Evolutionary conservation across 2,329 filamentous ascomycete species (phyloP).

Genomic region (Beauveria sp.): DNA sequence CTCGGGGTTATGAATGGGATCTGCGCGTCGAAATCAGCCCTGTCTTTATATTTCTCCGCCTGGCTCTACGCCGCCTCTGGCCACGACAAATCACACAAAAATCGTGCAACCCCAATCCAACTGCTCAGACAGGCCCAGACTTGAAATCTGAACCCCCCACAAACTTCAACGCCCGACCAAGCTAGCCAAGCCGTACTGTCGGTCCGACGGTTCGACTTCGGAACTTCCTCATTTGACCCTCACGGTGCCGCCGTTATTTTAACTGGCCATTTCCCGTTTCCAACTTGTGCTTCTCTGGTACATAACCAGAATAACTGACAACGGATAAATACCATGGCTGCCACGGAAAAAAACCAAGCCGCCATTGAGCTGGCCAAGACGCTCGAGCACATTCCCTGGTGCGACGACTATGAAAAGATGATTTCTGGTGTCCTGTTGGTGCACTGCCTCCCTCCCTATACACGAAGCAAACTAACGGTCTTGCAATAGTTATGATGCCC

Average conservation of each 20-base stretch:
- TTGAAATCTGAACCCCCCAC: not conserved
- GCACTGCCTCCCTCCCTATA: not conserved
- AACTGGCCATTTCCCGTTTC: not conserved
- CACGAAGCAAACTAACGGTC: not conserved
- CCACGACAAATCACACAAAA: not conserved
- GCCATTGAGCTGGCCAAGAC: conserved; percentile 38
- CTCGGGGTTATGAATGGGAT: not conserved
- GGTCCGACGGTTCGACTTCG: conserved; percentile 10
- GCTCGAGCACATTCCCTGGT: conserved; percentile 45
- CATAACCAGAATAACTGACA: not conserved
- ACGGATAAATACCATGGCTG: conserved; percentile 17
- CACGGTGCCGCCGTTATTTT: not conserved
- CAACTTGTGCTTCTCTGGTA: not conserved
- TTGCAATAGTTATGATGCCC: conserved; percentile 39
- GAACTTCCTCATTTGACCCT: not conserved
- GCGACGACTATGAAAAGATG: conserved; percentile 57
- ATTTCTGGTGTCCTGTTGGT: conserved; percentile 53
- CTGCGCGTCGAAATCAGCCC: not conserved
- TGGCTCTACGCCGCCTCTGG: not conserved
- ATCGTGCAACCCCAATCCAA: not conserved
- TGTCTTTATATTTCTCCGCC: not conserved
- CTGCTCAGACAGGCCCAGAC: not conserved
- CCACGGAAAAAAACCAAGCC: conserved; percentile 29
- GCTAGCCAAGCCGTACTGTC: conserved; percentile 3
- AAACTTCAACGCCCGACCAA: conserved; percentile 1